Base-by-base conservation (phyloP, 495 filamentous ascomycete species). In the Talaromyces liani region DNA sequence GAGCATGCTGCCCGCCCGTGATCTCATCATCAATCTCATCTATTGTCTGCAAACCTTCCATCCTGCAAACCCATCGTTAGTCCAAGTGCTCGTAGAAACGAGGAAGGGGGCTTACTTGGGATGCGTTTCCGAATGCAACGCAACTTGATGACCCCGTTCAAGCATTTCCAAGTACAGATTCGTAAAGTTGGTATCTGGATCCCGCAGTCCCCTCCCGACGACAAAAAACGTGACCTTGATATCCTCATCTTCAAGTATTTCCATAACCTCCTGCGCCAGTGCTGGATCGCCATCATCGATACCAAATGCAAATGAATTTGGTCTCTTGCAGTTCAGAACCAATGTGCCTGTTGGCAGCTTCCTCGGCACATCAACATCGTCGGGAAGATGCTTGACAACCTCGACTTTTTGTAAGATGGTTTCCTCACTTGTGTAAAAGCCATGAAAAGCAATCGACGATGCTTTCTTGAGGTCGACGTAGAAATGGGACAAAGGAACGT, bases 171-270 rank as follows among this genome's bases (percentile, higher is more conserved):
- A 75, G 73, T 91, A 91, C 27, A 88, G 79, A 33, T 71, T 73
- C n/a, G 85, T 83, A 16, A 91, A 77, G 59, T 88, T 88, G 24
- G 80, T 87, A 10, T 73, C 70, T 1, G 64, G 41, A 69, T 91
- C 87, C 5, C 85, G 69, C 0, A 92, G 76, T 0, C 88, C 85
- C 6, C 80, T 74, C 1, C 88, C 89, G 49, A 91, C 88, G 39
- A 87, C 90, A 73, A 92, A 92, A 74, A 92, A 92, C 1, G 89
- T 92, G 1, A 89, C 87, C 64, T 82, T 80, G 64, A 92, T 86
- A 45, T 71, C 58, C 36, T 86, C 88, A 10, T 83, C 79, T 10
- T 84, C 80, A 60, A 92, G 77, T 34, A 88, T 85, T 25, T 80
- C 68, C 81, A 90, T 85, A 39, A 92, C 85, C 64, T 82, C 68